phyloP scores from a whole-genome alignment of 345 rosid species.

The Lepidium didymum region DNA sequence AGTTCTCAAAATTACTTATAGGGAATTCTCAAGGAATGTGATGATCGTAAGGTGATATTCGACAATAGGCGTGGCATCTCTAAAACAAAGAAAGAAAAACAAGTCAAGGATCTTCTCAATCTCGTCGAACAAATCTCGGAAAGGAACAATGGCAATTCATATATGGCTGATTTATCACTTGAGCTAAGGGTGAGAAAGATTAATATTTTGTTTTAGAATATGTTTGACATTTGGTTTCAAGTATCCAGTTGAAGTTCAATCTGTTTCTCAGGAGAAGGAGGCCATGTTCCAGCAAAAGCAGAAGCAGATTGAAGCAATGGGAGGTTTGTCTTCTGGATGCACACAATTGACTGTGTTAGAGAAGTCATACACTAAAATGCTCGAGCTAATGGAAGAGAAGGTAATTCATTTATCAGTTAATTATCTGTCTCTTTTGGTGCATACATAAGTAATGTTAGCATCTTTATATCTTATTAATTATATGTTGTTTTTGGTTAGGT shows the following conservation, averaged over 20 bases:
- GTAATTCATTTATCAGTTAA: not conserved
- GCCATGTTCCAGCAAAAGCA: not conserved
- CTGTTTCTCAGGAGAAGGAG: not conserved
- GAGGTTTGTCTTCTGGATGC: not conserved
- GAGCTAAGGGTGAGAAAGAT: slow-evolving; percentile 3
- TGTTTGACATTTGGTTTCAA: not conserved
- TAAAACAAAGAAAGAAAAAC: not conserved
- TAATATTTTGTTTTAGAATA: not conserved
- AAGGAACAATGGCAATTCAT: not conserved
- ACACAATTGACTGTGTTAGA: not conserved
- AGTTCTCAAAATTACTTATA: not conserved
- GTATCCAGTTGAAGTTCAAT: not conserved
- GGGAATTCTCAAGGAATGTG: slow-evolving; percentile 15
- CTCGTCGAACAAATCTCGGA: slow-evolving; percentile 7
- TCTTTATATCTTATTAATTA: not conserved
- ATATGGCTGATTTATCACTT: slow-evolving; percentile 15
- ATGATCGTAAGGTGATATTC: slow-evolving; percentile 16
- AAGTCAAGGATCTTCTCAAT: slow-evolving; percentile 19
- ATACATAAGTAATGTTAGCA: not conserved
- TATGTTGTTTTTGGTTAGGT: not conserved
- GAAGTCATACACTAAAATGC: not conserved
- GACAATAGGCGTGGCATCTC: not conserved
- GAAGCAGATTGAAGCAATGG: not conserved
- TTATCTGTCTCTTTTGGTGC: not conserved
- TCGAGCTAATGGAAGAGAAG: not conserved